These are phyloP conservation scores for Spergularia azorica DNA, from an alignment of 179 eudicot species.

Conservation along the genomic window DNA sequence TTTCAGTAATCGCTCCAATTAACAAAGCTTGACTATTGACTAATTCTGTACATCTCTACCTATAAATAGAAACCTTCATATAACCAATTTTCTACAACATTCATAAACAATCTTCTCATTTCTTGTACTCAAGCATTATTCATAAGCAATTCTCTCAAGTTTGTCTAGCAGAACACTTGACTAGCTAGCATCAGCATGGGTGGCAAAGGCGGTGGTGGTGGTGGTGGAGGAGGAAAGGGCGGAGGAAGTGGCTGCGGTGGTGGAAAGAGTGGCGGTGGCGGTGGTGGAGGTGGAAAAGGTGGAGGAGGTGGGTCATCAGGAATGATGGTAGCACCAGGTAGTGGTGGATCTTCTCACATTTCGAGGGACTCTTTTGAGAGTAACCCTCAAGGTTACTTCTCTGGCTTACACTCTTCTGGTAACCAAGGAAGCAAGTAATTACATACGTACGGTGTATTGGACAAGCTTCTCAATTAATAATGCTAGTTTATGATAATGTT, in stretches of 20 bases:
- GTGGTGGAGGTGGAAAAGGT: background rate
- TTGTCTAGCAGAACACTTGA: too few relatives aligned
- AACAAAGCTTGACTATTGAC: too few relatives aligned
- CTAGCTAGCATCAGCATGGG: background rate
- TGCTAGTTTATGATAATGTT: background rate
- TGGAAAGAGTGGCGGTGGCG: background rate
- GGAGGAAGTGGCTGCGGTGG: background rate
- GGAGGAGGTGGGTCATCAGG: background rate
- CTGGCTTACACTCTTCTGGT: background rate
- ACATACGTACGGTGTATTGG: too few relatives aligned
- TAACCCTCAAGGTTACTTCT: conserved; percentile 21
- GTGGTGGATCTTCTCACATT: conserved; percentile 1
- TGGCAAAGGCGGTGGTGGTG: conserved; percentile 1
- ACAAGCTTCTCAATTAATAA: background rate
- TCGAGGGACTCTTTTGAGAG: conserved; percentile 18
- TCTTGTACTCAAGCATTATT: too few relatives aligned
- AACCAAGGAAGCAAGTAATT: conserved; percentile 7
- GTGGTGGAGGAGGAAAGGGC: background rate
- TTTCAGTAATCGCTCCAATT: too few relatives aligned
- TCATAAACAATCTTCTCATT: too few relatives aligned
- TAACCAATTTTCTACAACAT: too few relatives aligned
- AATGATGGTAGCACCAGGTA: conserved; percentile 10
- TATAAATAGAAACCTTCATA: too few relatives aligned
- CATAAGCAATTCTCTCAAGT: too few relatives aligned
- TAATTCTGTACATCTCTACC: too few relatives aligned